Conservation (phyloP, 2,329 filamentous ascomycete genomes). For the Peltaster fructicola region DNA sequence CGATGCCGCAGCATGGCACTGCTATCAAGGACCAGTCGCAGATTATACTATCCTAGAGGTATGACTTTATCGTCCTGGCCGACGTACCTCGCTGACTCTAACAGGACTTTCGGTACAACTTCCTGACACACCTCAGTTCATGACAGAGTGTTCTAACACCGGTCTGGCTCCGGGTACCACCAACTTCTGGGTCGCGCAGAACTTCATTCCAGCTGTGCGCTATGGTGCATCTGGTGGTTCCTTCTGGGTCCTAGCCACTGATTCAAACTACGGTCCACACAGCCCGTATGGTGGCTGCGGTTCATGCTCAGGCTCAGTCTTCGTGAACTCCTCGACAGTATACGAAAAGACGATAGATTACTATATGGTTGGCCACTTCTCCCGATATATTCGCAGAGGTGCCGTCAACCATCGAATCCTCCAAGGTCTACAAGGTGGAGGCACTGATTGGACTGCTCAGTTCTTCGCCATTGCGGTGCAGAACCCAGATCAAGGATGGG, state of each 20-base stretch:
- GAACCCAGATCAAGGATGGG: conserved; percentile 11
- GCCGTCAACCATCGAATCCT: conserved; percentile 7
- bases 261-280: conserved; percentile 27
- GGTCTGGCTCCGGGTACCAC: conserved; percentile 4
- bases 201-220: conserved; percentile 17
- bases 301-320: conserved; percentile 47
- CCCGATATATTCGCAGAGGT: conserved; percentile 10
- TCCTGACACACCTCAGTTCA: conserved; percentile 27
- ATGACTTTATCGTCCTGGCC: no score
- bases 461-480: conserved; percentile 9
- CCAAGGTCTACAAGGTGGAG: conserved; percentile 6
- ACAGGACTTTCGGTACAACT: conserved; percentile 25
- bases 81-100: no score
- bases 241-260: conserved; percentile 30
- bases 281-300: conserved; percentile 24
- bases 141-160: conserved; percentile 31
- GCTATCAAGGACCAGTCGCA: conserved; percentile 15
- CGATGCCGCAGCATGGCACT: conserved; percentile 22
- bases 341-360: conserved; percentile 33
- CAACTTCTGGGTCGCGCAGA: conserved; percentile 9
- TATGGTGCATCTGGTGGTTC: conserved; percentile 30
- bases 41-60: conserved; percentile 20
- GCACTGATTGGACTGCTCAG: conserved; percentile 4
- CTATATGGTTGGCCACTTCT: conserved; percentile 37
- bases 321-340: conserved; percentile 44